phyloP scores from a whole-genome alignment of 2,329 filamentous ascomycete species.

The Alternaria gansuensis region DNA sequence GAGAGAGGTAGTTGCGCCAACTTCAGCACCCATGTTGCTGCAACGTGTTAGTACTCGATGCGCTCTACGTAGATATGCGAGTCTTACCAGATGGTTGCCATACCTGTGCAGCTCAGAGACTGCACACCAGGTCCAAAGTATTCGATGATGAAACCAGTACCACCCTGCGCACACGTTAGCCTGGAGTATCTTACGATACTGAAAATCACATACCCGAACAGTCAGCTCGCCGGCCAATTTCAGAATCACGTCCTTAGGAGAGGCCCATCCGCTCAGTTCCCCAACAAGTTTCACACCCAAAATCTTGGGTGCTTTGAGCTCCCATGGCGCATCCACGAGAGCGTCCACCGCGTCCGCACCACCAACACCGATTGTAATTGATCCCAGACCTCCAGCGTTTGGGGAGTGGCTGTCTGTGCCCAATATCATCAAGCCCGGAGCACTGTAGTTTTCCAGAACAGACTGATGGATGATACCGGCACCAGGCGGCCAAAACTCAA shows the following conservation, averaged over 20 bases:
- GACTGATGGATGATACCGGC: conserved; percentile 79
- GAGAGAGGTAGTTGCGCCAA: conserved; percentile 92
- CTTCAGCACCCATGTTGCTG: conserved; percentile 69
- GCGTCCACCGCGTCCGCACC: conserved; percentile 97
- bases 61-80: background rate
- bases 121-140: conserved; percentile 92
- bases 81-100: conserved; percentile 76
- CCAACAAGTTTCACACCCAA: conserved; percentile 86
- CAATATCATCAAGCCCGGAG: conserved; percentile 98
- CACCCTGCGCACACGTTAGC: conserved; percentile 64
- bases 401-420: conserved; percentile 97
- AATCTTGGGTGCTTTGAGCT: conserved; percentile 92
- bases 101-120: conserved; percentile 88
- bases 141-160: conserved; percentile 93
- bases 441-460: conserved; percentile 95
- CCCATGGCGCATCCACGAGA: conserved; percentile 95
- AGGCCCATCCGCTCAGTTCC: conserved; percentile 85
- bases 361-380: conserved; percentile 95
- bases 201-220: conserved; percentile 67
- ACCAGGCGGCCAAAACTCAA: conserved; percentile 55
- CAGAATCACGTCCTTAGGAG: conserved; percentile 95
- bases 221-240: conserved; percentile 88
- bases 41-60: conserved; percentile 10
- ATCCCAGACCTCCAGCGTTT: conserved; percentile 93
- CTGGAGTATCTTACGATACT: background rate